Conservation (phyloP, 495 filamentous ascomycete genomes). For the Durotheca rogersii region DNA sequence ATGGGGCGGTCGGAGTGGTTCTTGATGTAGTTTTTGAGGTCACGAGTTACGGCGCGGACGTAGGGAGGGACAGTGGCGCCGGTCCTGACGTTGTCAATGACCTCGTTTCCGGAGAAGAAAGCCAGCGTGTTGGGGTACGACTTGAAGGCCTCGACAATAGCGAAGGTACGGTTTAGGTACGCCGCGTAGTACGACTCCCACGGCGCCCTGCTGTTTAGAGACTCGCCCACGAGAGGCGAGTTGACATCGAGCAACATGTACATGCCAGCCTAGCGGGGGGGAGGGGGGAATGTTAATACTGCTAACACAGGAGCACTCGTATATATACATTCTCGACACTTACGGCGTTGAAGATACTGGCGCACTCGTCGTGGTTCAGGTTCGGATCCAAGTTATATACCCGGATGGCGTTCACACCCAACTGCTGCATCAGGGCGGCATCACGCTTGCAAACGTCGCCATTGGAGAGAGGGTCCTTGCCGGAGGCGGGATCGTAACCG, state of each 20-base stretch:
- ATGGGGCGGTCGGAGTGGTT: slow-evolving; percentile 67
- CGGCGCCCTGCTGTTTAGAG: slow-evolving; percentile 69
- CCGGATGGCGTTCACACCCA: slow-evolving; percentile 86
- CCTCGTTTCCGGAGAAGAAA: slow-evolving; percentile 93
- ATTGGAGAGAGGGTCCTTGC: slow-evolving; percentile 75
- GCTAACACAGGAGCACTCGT: too few species aligned
- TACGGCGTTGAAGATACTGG: slow-evolving; percentile 85
- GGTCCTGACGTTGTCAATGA: slow-evolving; percentile 70
- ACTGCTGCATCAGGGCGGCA: slow-evolving; percentile 84
- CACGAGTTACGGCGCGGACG: slow-evolving; percentile 71
- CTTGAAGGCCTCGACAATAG: slow-evolving; percentile 92
- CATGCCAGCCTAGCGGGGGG: slow-evolving; percentile 48
- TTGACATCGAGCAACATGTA: slow-evolving; percentile 83
- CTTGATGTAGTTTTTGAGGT: slow-evolving; percentile 84
- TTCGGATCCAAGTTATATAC: slow-evolving; percentile 88
- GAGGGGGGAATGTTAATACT: too few species aligned
- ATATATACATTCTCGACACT: slow-evolving; percentile 45
- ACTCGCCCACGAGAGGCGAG: slow-evolving; percentile 77
- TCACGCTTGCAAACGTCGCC: slow-evolving; percentile 77
- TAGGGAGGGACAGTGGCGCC: slow-evolving; percentile 62
- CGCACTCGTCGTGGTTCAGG: slow-evolving; percentile 85
- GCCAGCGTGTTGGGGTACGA: slow-evolving; percentile 85
- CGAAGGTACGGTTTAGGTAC: slow-evolving; percentile 84
- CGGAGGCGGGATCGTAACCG: slow-evolving; percentile 65
- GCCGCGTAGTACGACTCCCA: slow-evolving; percentile 66